Conservation (phyloP, 345 rosid species). For the Boechera divaricarpa region DNA sequence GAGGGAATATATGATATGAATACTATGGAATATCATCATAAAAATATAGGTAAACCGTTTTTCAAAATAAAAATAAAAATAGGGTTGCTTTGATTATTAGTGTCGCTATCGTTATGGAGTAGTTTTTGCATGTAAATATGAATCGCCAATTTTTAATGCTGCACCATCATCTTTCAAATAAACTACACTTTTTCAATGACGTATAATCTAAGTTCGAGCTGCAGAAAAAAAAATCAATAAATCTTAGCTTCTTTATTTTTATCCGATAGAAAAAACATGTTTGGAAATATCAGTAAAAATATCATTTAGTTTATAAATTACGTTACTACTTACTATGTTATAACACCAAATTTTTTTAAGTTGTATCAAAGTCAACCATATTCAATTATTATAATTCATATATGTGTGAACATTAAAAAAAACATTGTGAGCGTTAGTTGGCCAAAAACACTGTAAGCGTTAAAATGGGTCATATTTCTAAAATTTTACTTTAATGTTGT, state of each 20-base stretch:
- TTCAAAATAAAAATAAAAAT: background rate
- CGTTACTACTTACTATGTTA: too few species aligned
- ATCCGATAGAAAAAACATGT: too few species aligned
- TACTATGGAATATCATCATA: background rate
- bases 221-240: background rate
- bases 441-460: background rate
- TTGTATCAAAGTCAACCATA: background rate
- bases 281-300: too few species aligned
- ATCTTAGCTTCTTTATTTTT: too few species aligned
- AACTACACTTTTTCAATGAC: background rate
- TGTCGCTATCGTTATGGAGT: background rate
- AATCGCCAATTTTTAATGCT: background rate
- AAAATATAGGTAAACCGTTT: too few species aligned
- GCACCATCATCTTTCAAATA: background rate
- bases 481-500: background rate
- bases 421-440: background rate
- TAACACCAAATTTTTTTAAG: too few species aligned
- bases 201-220: background rate
- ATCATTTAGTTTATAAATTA: too few species aligned
- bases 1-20: background rate
- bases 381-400: background rate
- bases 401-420: background rate
- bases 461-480: conserved; percentile 2
- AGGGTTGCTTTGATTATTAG: background rate
- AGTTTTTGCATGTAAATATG: background rate